A percentile compares a stretch with the other conserved stretches of the same genome.
These are phyloP conservation scores for Mesostigma viride DNA, from an alignment of 139 green algal species.

Conservation along the genomic window DNA sequence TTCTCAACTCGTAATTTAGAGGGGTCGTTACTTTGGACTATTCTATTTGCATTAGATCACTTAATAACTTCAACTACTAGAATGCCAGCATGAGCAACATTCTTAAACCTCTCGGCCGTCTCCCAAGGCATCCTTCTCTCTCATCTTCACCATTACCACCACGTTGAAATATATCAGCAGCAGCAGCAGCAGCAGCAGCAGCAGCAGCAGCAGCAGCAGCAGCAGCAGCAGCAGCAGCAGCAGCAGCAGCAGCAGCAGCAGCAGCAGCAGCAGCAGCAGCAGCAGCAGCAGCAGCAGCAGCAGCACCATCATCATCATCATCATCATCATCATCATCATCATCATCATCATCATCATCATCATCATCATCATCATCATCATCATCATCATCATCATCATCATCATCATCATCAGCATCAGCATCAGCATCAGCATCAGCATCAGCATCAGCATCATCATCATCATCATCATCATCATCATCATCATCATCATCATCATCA, in stretches of 20 bases:
- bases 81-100: too few relatives aligned
- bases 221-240: constrained; percentile 1
- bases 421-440: too few relatives aligned
- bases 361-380: background rate
- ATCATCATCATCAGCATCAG: too few relatives aligned
- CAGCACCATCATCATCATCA: background rate
- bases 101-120: background rate
- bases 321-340: background rate
- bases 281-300: constrained; percentile 1
- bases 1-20: too few relatives aligned
- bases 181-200: background rate
- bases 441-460: too few relatives aligned
- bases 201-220: constrained; percentile 1
- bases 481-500: too few relatives aligned
- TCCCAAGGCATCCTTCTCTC: background rate
- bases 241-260: constrained; percentile 1
- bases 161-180: background rate
- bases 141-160: background rate
- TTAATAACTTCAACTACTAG: too few relatives aligned
- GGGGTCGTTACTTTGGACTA: too few relatives aligned
- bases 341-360: background rate
- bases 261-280: constrained; percentile 1
- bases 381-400: background rate
- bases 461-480: background rate
- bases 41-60: too few relatives aligned